Evolutionary conservation across 768 basidiomycete genomes (phyloP), one percentile per base, ranked within the genome.

Genomic region (Boletus sp.): DNA sequence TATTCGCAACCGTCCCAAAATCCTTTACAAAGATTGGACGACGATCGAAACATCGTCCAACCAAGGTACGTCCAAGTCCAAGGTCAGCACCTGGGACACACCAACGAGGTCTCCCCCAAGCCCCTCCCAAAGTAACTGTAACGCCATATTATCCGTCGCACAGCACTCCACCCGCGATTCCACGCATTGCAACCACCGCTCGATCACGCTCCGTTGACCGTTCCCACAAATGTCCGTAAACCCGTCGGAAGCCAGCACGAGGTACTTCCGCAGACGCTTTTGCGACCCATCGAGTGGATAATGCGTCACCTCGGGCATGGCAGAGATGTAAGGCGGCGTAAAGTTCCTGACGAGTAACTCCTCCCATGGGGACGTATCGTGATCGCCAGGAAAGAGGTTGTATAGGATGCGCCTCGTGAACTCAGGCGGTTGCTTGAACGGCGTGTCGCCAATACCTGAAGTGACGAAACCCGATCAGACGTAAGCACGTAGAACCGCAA

Each of bases 351-450:
- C 75, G 35, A 88, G 77, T 59, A 86, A 86, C 56, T 83, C 83
- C 66, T 87, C 86, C 85, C 85, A 86, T 49, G 75, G 82, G 1
- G 82, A 81, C 41, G 75, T 84, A 54, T 85, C 80, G 54, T 80
- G 78, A 64, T 83, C 80, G 12, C 84, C 85, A 15, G 84, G 83
- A 55, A 81, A 78, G 42, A 87, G 75, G 65, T 86, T 86, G 67
- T 86, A 86, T 14, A 88, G 72, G 44, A 88, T 82, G 11, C 83
- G 80, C 40, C 84, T 77, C 18, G 84, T 87, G 67, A 87, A 87
- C 35, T 76, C 77, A 28, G 85, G 83, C n/a, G 85, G 85, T 57
- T 87, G 86, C 70, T 88, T 88, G 75, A 87, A 88, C 37, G 84
- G 84, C 55, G 83, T 82, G 62, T 88, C 86, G 20, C 86, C 86